Percentiles rank a stretch among this genome's conserved stretches.
These are phyloP conservation scores for Aspergillus sp. DNA, from an alignment of 2,329 filamentous ascomycete species.

Conservation along the genomic window DNA sequence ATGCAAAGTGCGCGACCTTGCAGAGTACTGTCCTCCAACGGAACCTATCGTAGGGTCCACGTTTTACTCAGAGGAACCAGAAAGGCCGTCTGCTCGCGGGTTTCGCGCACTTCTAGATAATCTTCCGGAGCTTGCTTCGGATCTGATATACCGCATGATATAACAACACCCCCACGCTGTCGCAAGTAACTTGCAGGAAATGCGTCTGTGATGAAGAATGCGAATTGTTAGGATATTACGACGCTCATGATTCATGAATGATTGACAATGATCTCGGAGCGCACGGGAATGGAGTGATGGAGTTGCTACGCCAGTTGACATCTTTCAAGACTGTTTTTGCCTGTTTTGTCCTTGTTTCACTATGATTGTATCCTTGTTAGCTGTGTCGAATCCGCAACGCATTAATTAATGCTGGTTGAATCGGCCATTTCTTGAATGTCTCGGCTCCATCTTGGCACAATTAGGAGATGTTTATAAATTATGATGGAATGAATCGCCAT, in stretches of 20 bases:
- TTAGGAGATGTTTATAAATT: neutral
- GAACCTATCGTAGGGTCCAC: constrained; percentile 27
- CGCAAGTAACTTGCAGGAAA: neutral
- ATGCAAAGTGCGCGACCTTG: constrained; percentile 40
- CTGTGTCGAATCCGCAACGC: neutral
- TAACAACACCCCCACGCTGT: constrained; percentile 18
- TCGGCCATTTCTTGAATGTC: neutral
- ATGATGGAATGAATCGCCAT: neutral
- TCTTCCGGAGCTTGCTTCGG: constrained; percentile 41
- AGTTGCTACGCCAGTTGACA: neutral
- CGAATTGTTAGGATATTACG: neutral
- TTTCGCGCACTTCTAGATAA: constrained; percentile 38
- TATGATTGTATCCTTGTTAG: neutral
- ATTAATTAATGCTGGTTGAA: neutral
- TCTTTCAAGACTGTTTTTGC: neutral
- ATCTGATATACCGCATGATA: constrained; percentile 45
- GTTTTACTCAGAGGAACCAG: constrained; percentile 22
- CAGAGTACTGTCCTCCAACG: constrained; percentile 31
- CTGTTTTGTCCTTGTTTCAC: neutral
- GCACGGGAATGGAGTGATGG: neutral
- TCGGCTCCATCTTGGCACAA: neutral
- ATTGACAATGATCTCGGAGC: neutral
- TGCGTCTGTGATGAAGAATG: neutral
- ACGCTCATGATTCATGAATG: neutral
- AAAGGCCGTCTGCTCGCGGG: constrained; percentile 29